Evolutionary conservation across 2,329 filamentous ascomycete genomes (phyloP), one percentile per base, ranked within the genome.

Genomic region (Taxawa tesnikishii): DNA sequence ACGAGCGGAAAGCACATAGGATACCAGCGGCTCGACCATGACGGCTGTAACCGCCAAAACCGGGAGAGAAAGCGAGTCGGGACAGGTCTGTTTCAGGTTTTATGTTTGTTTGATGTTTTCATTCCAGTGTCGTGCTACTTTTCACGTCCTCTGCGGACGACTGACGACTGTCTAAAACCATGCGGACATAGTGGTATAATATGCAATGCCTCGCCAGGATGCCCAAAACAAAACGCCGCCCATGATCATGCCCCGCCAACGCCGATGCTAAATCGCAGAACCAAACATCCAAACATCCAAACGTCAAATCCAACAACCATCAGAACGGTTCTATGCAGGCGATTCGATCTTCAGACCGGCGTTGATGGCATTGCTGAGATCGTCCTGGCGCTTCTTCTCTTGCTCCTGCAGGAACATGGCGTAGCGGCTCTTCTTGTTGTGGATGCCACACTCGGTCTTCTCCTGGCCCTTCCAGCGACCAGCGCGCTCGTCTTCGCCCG

Each of bases 391-490:
- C 65, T 83, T 78, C 50, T 68, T 62, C 53, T 84, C 78, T 58
- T 81, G 73, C 39, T 84, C 75, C 48, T 70, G 68, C 34, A 93
- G 62, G 59, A 80, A 94, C 60, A 87, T 76, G 8, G 85, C 82
- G 51, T 96, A 98, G 46, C 85, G 79, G 37, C 83, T 93, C 58
- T 87, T 79, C 61, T 90, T 92, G 69, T 96, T 96, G 73, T 98
- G 90, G 53, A 98, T 96, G 29, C 90, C 90, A 58, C 90, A 98
- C 66, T 98, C 90, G 11, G 85, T 92, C 78, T 98, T 98, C 50
- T 70, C 65, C 58, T 85, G 81, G 40, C 90, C 90, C 71, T 94
- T 94, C 90, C 90, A 98, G 45, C 90, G 79, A 37, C 90, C 90
- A 6, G 90, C 81, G 31, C 90, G 79, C 73, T 98, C 90, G 50